Evolutionary conservation across 2,329 filamentous ascomycete species (phyloP).

Genomic region (Curvularia lunata): DNA sequence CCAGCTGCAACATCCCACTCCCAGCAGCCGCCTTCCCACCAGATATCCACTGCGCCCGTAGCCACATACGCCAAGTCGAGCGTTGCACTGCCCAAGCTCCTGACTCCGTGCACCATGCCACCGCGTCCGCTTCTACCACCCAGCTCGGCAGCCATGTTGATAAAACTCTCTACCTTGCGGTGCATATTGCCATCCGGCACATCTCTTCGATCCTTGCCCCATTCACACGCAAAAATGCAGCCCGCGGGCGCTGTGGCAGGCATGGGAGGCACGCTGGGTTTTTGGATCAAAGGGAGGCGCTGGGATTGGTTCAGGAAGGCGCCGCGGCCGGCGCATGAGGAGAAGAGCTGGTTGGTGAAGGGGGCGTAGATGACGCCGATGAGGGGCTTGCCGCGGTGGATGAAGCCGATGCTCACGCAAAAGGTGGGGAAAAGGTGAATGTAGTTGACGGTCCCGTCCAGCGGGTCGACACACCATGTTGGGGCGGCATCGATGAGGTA

Average conservation of each 20-base stretch:
- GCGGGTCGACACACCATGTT: constrained; percentile 78
- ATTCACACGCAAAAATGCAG: constrained; percentile 77
- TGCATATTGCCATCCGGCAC: constrained; percentile 69
- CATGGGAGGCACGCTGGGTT: constrained; percentile 66
- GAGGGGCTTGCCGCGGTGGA: constrained; percentile 64
- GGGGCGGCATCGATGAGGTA: constrained; percentile 70
- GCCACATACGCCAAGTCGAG: constrained; percentile 77
- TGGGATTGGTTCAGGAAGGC: constrained; percentile 72
- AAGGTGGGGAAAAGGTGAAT: constrained; percentile 83
- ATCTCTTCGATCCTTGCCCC: constrained; percentile 78
- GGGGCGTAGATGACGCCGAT: constrained; percentile 77
- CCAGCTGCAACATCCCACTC: constrained; percentile 84
- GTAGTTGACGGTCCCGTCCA: constrained; percentile 83
- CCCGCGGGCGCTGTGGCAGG: constrained; percentile 69
- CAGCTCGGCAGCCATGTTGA: constrained; percentile 74
- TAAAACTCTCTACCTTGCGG: constrained; percentile 75
- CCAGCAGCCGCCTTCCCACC: constrained; percentile 85
- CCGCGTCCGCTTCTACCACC: constrained; percentile 68
- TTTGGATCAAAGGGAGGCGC: constrained; percentile 66
- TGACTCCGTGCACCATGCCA: constrained; percentile 79
- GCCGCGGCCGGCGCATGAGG: constrained; percentile 68
- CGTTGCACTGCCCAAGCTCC: constrained; percentile 74
- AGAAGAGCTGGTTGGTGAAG: constrained; percentile 72
- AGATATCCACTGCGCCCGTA: constrained; percentile 78
- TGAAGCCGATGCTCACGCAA: constrained; percentile 77